A percentile compares a stretch with the other conserved stretches of the same genome.
phyloP scores from a whole-genome alignment of 805 yeast species.

The Torulaspora quercuum region DNA sequence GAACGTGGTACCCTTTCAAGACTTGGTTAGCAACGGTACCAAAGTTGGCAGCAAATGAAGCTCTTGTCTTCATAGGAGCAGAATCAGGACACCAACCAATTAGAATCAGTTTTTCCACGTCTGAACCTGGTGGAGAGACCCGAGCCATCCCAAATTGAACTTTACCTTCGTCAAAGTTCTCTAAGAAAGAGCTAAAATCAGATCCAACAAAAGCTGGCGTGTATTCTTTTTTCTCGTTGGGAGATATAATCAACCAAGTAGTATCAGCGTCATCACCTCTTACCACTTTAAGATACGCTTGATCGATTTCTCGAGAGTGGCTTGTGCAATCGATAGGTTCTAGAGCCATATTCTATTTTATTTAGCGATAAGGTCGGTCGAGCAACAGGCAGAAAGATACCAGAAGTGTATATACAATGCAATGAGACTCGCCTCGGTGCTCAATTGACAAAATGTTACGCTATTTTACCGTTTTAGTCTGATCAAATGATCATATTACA shows the following conservation, averaged over 20 bases:
- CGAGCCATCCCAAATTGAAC: slow-evolving; percentile 90
- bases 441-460: no score
- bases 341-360: slow-evolving; percentile 31
- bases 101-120: slow-evolving; percentile 75
- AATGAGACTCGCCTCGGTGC: no score
- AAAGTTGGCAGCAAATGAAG: slow-evolving; percentile 73
- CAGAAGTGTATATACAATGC: no score
- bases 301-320: slow-evolving; percentile 71
- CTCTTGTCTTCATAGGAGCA: slow-evolving; percentile 73
- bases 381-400: no score
- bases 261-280: slow-evolving; percentile 60
- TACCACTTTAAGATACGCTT: slow-evolving; percentile 72
- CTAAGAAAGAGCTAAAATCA: slow-evolving; percentile 71
- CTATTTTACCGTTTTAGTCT: no score
- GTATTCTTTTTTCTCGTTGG: slow-evolving; percentile 51
- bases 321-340: slow-evolving; percentile 56
- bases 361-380: not conserved
- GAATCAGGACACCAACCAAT: slow-evolving; percentile 98
- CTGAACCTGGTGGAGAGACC: slow-evolving; percentile 87
- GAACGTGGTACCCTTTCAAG: slow-evolving; percentile 85
- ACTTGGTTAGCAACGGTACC: slow-evolving; percentile 64
- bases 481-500: no score
- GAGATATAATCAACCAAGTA: slow-evolving; percentile 79
- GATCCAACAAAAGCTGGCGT: slow-evolving; percentile 49
- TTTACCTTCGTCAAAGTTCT: slow-evolving; percentile 77